These are phyloP conservation scores for Podospora appendiculata DNA, from an alignment of 495 filamentous ascomycete genomes.

Conservation along the genomic window DNA sequence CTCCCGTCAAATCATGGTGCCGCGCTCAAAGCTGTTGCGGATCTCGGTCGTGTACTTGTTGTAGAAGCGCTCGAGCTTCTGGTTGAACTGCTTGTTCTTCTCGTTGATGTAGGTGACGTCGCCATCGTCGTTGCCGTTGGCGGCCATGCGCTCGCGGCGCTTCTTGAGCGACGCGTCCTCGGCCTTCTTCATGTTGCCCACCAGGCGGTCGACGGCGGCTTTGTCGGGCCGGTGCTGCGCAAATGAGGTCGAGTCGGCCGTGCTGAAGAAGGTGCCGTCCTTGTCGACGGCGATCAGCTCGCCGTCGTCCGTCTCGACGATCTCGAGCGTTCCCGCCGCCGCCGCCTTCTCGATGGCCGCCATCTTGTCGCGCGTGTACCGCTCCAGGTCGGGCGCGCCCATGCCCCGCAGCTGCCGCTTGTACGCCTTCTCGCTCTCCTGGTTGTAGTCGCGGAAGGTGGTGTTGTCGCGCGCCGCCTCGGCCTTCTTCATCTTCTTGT, in stretches of 20 bases:
- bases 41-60: constrained; percentile 99
- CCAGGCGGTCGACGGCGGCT: constrained; percentile 82
- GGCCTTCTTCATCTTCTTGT: constrained; percentile 81
- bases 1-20: constrained; percentile 83
- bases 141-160: constrained; percentile 64
- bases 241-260: constrained; percentile 72
- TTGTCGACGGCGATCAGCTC: constrained; percentile 91
- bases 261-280: constrained; percentile 82
- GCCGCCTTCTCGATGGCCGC: constrained; percentile 78
- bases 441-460: constrained; percentile 83
- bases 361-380: constrained; percentile 78
- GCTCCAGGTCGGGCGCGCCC: constrained; percentile 59
- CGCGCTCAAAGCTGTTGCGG: constrained; percentile 93
- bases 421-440: constrained; percentile 85
- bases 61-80: constrained; percentile 90
- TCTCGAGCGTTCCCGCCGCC: constrained; percentile 69
- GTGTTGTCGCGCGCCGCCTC: constrained; percentile 73
- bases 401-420: constrained; percentile 78
- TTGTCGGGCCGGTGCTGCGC: constrained; percentile 82
- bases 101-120: constrained; percentile 99
- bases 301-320: constrained; percentile 89
- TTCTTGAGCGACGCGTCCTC: constrained; percentile 82
- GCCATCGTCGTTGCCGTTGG: constrained; percentile 65
- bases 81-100: constrained; percentile 99
- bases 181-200: constrained; percentile 77